Conservation (phyloP, 768 basidiomycete genomes). For the Rhizopogon roseolus region DNA sequence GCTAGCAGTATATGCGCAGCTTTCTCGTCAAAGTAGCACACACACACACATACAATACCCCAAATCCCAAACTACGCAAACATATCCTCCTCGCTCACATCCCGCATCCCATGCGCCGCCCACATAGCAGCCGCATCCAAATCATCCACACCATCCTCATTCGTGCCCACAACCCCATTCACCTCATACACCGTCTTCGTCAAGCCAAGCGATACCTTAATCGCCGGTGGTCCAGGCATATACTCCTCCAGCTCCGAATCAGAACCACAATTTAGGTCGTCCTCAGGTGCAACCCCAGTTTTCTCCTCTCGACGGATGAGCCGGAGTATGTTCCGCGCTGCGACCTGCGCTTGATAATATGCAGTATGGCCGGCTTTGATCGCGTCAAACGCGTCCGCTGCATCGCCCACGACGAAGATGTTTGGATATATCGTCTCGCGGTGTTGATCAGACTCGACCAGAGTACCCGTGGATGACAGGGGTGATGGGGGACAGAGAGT, state of each 20-base stretch:
- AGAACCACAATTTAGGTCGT: neutral
- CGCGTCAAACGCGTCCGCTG: slow-evolving; percentile 61
- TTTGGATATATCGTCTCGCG: slow-evolving; percentile 38
- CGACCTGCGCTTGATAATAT: slow-evolving; percentile 46
- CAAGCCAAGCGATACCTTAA: slow-evolving; percentile 62
- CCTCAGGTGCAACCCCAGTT: neutral
- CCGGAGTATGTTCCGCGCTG: slow-evolving; percentile 48
- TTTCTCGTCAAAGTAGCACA: too few relatives aligned
- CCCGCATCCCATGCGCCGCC: slow-evolving; percentile 38
- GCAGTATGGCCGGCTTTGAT: slow-evolving; percentile 57
- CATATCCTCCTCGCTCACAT: slow-evolving; percentile 31
- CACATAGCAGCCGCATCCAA: slow-evolving; percentile 44
- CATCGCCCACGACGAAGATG: slow-evolving; percentile 60
- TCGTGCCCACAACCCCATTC: slow-evolving; percentile 38
- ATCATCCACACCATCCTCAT: slow-evolving; percentile 41
- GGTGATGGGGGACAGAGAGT: neutral
- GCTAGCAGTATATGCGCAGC: too few relatives aligned
- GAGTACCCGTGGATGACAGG: slow-evolving; percentile 8
- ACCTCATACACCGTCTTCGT: slow-evolving; percentile 44
- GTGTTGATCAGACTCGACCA: slow-evolving; percentile 2
- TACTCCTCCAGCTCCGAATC: slow-evolving; percentile 36
- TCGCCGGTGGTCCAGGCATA: slow-evolving; percentile 42
- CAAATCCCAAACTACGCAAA: slow-evolving; percentile 1
- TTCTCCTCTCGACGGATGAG: slow-evolving; percentile 31
- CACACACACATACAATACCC: too few relatives aligned